Conservation (phyloP, 257 asterid genomes). For the Thymus mandschuricus region DNA sequence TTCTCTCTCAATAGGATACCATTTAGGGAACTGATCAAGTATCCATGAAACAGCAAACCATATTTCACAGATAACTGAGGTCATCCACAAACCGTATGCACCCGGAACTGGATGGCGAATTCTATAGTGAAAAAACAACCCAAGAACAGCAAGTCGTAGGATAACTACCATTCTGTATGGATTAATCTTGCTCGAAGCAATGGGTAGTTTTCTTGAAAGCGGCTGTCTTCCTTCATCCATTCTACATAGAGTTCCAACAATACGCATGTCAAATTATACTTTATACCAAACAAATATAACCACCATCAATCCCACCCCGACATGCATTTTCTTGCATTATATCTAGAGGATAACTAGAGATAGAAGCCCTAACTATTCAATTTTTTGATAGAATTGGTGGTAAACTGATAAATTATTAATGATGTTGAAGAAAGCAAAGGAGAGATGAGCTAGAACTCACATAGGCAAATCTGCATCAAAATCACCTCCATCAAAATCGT, state of each 20-base stretch:
- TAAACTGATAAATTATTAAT: background rate
- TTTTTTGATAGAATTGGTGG: background rate
- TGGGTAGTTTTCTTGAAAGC: constrained; percentile 80
- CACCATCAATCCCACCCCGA: background rate
- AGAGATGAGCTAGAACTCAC: constrained; percentile 44
- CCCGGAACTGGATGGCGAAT: constrained; percentile 79
- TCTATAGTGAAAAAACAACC: constrained; percentile 81
- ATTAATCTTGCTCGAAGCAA: constrained; percentile 80
- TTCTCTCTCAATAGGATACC: constrained; percentile 87
- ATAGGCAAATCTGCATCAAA: constrained; percentile 61
- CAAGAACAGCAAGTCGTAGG: constrained; percentile 79
- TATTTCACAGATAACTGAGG: constrained; percentile 91
- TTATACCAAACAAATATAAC: background rate
- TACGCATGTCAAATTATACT: constrained; percentile 2
- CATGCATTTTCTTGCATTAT: background rate
- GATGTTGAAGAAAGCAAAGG: background rate
- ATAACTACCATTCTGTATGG: constrained; percentile 82
- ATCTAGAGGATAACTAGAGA: background rate
- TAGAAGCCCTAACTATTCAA: background rate
- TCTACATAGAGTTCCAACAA: constrained; percentile 46
- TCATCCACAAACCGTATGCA: constrained; percentile 87
- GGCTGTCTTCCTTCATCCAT: constrained; percentile 99
- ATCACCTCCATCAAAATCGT: constrained; percentile 49
- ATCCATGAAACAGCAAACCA: constrained; percentile 96
- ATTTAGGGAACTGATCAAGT: constrained; percentile 93